A percentile compares a stretch with the other conserved stretches of the same genome.
Conservation (phyloP, 257 asterid species). For the Gynochthodes officinalis region DNA sequence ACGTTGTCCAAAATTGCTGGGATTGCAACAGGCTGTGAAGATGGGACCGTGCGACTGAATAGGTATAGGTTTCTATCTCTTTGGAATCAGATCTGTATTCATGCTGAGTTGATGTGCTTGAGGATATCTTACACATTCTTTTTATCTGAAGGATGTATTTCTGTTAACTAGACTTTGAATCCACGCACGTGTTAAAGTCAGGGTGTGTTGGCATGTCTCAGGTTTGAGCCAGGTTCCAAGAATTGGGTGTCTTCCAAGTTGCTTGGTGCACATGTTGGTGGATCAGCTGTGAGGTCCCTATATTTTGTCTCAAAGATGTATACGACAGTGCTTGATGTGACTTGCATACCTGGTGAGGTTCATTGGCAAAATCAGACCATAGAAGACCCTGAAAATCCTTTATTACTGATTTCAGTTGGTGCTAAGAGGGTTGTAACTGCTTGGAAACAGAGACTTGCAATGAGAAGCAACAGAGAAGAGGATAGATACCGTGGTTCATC, state of each 20-base stretch:
- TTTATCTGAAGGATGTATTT: neutral
- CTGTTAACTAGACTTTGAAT: neutral
- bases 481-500: conserved; percentile 32
- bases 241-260: conserved; percentile 75
- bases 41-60: conserved; percentile 94
- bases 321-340: conserved; percentile 39
- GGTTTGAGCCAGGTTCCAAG: conserved; percentile 56
- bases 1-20: conserved; percentile 42
- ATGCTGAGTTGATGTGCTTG: neutral
- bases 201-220: conserved; percentile 36
- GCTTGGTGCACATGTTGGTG: conserved; percentile 96
- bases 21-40: conserved; percentile 97
- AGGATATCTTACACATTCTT: neutral
- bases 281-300: conserved; percentile 93
- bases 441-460: conserved; percentile 60
- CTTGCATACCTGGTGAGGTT: conserved; percentile 28
- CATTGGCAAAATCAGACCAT: conserved; percentile 26
- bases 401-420: conserved; percentile 82
- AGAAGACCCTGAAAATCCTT: conserved; percentile 44
- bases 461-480: conserved; percentile 28
- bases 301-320: conserved; percentile 61
- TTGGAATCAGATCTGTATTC: conserved; percentile 5
- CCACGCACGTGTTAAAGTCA: neutral
- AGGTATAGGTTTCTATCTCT: conserved; percentile 40
- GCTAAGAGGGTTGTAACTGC: conserved; percentile 94